Evolutionary conservation across 1,284 basidiomycete genomes (phyloP), one percentile per base, ranked within the genome.

Genomic region (Malassezia cuniculi): DNA sequence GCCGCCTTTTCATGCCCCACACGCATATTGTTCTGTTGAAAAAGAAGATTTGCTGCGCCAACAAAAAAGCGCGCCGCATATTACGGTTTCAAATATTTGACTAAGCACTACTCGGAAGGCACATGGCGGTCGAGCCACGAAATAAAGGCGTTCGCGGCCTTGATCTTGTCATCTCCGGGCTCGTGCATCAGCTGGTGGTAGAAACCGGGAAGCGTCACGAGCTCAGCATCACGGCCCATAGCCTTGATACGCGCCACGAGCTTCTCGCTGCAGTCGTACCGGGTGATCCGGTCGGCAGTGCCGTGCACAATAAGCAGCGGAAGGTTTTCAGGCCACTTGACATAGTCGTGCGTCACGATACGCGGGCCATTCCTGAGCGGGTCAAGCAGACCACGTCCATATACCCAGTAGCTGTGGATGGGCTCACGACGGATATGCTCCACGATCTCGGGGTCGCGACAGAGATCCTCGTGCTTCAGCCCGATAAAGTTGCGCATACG

Each of bases 151-250:
- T 49, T 42, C 4, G 43, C 50, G 3, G 49, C 47, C 9, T 47
- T n/a, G 6, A 54, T 76, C 56, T 75, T 74, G 6, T 81, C 73
- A 8, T 76, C 77, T 32, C 79, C 73, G 0, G 78, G 76, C 61
- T 90, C 85, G 55, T 85, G 81, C 35, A 81, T 78, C 11, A 85
- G 70, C 59, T 87, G 85, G 55, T 89, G 85, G 57, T 74, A 81
- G 20, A 76, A 81, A 14, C 75, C 78, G 79, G 84, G 54, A 12
- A 44, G 36, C 54, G 81, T 79, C 41, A 71, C 69, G 57, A 76
- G 77, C 4, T 76, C 59, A 31, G 74, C 70, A 41, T 80, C 70
- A 36, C 71, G 75, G 71, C 86, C 85, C 60, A 72, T 67, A 0
- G 76, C 75, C n/a, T n/a, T n/a, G 31, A 83, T 69, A 26, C 75